phyloP scores from a whole-genome alignment of 2,329 filamentous ascomycete genomes.

The Fusarium sp. region DNA sequence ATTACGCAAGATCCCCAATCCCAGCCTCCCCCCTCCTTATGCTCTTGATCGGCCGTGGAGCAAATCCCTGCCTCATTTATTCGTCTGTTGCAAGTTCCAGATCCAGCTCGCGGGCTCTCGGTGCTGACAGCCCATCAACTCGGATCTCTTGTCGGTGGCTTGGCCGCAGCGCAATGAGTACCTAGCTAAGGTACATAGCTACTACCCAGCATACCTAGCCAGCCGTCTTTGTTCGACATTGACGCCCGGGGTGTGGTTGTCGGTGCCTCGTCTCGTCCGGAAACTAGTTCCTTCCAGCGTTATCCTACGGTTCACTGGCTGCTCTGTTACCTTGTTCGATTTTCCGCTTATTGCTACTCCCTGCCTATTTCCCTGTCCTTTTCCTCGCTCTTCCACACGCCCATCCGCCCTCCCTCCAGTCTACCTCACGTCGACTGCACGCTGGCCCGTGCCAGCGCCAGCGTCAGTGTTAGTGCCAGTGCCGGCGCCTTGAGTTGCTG shows the following conservation, averaged over 20 bases:
- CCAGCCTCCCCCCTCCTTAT: conserved; percentile 20
- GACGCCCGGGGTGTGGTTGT: conserved; percentile 26
- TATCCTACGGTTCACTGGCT: conserved; percentile 27
- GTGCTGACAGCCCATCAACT: conserved; percentile 26
- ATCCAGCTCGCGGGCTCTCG: conserved; percentile 22
- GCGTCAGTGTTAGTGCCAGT: conserved; percentile 13
- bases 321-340: conserved; percentile 23
- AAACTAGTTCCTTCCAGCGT: conserved; percentile 27
- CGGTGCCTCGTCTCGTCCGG: conserved; percentile 17
- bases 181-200: background rate
- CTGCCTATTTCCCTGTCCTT: conserved; percentile 17
- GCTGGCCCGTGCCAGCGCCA: conserved; percentile 23
- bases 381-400: conserved; percentile 24
- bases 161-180: conserved; percentile 38
- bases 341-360: conserved; percentile 29
- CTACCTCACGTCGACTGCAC: conserved; percentile 22
- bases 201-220: conserved; percentile 13
- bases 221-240: conserved; percentile 32
- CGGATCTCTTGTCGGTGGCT: conserved; percentile 37
- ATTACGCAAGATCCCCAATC: conserved; percentile 28
- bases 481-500: conserved; percentile 40
- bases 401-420: conserved; percentile 7
- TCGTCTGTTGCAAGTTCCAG: conserved; percentile 21
- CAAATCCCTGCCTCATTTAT: conserved; percentile 22
- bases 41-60: conserved; percentile 19